Conservation (phyloP, 257 asterid genomes). For the Solanum clarkiae region DNA sequence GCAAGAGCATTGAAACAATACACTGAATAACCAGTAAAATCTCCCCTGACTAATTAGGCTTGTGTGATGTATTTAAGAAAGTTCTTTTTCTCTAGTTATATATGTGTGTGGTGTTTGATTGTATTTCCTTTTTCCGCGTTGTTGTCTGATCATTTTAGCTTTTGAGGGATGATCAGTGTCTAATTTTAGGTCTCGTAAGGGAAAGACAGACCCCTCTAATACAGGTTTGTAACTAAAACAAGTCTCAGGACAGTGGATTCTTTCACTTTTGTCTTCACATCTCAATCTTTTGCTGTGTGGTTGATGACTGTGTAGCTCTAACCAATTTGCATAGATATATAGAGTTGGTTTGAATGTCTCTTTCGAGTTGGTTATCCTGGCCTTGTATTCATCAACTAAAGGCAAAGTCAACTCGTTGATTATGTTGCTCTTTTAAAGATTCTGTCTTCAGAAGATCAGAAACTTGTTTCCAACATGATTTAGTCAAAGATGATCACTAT, state of each 20-base stretch:
- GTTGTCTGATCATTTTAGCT: slow-evolving; percentile 36
- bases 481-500: neutral
- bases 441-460: neutral
- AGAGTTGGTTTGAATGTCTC: neutral
- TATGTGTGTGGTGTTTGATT: slow-evolving; percentile 49
- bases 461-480: neutral
- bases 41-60: slow-evolving; percentile 32
- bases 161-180: slow-evolving; percentile 33
- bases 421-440: neutral
- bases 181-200: slow-evolving; percentile 43
- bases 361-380: neutral
- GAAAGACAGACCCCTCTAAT: slow-evolving; percentile 20
- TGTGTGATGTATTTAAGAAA: slow-evolving; percentile 69
- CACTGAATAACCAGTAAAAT: slow-evolving; percentile 19
- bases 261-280: slow-evolving; percentile 4
- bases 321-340: neutral
- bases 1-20: slow-evolving; percentile 92
- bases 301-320: neutral
- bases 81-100: slow-evolving; percentile 26
- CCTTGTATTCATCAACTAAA: neutral
- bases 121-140: slow-evolving; percentile 24
- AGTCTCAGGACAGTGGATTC: slow-evolving; percentile 40
- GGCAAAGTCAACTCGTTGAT: neutral
- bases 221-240: slow-evolving; percentile 84
- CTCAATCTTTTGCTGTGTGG: neutral